Percentiles rank a stretch among this genome's conserved stretches.
Conservation (phyloP, 176 grass and related monocot species). For the Ampelocalamus luodianensis region DNA sequence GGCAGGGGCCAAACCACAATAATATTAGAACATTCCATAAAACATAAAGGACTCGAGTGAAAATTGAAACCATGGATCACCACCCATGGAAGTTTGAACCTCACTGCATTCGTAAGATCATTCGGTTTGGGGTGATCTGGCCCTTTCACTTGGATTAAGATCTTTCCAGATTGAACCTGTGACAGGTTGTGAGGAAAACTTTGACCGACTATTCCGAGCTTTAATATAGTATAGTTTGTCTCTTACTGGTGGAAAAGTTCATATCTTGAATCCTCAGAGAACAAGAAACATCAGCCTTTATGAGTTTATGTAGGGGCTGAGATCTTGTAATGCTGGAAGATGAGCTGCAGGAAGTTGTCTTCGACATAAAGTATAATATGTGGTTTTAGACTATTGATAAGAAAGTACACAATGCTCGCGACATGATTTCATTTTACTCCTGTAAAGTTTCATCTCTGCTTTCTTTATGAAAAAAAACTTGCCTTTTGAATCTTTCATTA, state of each 20-base stretch:
- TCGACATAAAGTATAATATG: not conserved
- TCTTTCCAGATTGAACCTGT: not conserved
- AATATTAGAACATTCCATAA: not conserved
- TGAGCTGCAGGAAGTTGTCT: not conserved
- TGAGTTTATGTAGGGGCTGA: not conserved
- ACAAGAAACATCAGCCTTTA: not conserved
- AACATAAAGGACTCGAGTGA: not conserved
- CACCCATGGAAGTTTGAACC: not conserved
- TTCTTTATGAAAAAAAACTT: not conserved
- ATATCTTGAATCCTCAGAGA: not conserved
- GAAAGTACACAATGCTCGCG: not conserved
- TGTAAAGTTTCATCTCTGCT: not conserved
- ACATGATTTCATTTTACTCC: slow-evolving; percentile 23
- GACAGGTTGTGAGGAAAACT: not conserved
- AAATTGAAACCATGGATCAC: not conserved
- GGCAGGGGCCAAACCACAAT: not conserved
- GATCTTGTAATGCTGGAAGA: not conserved
- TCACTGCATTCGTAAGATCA: not conserved
- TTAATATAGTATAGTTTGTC: slow-evolving; percentile 7
- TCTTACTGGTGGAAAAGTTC: not conserved
- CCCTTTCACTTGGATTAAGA: not conserved
- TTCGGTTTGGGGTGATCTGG: not conserved
- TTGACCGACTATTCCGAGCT: not conserved
- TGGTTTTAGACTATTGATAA: slow-evolving; percentile 1
- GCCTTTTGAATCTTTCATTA: slow-evolving; percentile 3